These are phyloP conservation scores for Otatea glauca DNA, from an alignment of 176 grass and related monocot species.

Conservation along the genomic window DNA sequence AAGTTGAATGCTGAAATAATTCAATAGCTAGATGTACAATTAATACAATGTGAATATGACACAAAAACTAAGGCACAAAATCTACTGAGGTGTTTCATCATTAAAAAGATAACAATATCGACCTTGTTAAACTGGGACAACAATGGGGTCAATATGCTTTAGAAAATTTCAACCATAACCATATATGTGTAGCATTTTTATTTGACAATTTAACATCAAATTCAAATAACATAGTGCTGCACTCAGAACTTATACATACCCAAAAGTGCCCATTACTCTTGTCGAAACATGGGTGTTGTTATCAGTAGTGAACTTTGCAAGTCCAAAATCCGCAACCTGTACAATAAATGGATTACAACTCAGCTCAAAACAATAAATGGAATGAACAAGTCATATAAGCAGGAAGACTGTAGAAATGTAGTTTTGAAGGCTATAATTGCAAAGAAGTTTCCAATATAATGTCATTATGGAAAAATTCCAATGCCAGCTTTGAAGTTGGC, in stretches of 20 bases:
- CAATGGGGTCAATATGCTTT: background rate
- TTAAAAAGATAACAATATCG: background rate
- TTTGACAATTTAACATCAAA: background rate
- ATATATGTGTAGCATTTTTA: background rate
- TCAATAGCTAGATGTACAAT: background rate
- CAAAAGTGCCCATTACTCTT: slow-evolving; percentile 77
- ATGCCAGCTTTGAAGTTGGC: background rate
- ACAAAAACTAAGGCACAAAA: background rate
- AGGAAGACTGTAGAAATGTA: background rate
- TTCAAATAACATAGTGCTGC: background rate
- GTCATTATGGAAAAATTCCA: background rate
- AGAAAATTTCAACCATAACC: background rate
- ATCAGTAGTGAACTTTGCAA: slow-evolving; percentile 69
- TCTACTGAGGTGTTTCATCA: background rate
- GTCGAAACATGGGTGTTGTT: slow-evolving; percentile 80
- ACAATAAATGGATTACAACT: background rate
- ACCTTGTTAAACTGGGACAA: background rate
- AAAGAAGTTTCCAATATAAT: background rate
- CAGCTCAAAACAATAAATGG: slow-evolving; percentile 1
- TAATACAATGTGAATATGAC: slow-evolving; percentile 11
- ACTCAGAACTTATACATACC: slow-evolving; percentile 51
- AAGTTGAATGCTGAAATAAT: slow-evolving; percentile 23
- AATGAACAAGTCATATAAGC: background rate
- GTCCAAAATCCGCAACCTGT: slow-evolving; percentile 83
- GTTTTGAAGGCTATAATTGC: background rate